Evolutionary conservation across 352 stramenopile species (phyloP), one percentile per base, ranked within the genome.

Genomic region (Phytopythium vexans): DNA sequence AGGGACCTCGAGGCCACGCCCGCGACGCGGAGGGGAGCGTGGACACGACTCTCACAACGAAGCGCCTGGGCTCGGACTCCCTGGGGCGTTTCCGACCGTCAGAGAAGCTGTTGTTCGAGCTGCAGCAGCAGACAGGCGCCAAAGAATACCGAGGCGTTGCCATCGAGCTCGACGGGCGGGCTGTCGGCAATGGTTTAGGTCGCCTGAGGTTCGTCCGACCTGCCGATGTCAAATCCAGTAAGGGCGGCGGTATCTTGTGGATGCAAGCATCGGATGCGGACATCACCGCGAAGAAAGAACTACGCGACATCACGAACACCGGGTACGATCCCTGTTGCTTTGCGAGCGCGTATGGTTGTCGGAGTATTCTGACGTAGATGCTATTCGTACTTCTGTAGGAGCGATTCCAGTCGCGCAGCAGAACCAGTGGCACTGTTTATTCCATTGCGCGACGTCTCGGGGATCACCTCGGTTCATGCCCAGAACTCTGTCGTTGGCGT

Each of bases 51-150:
- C 6, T 9, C 32, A 3, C 38, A 2, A 15, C 37, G 8, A 70
- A 74, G 49, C 53, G 43, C 5, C 52, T 88, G 38, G 70, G 84
- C 41, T 35, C 76, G 36, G 27, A 21, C 4, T 68, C 70, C 3
- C 54, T 82, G 49, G 72, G 68, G 34, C 64, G 53, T 46, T 74
- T 81, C 52, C 86, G 66, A 65, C 79, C 80, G 67, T 70, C 65
- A 0, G 66, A 88, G 57, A 66, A 57, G 3, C 43, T 67, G 8
- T 52, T 86, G 7, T 15, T 32, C n/a, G 54, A 64, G 35, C 82
- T 86, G 33, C 67, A 76, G 54, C 65, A 72, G 36, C 60, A 58
- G 41, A 10, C 6, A 8, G 11, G 32, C 40, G 52, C 47, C 21
- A 65, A 49, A 14, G 21, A 72, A 51, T 88, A 68, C 43, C 67